Evolutionary conservation across 2,329 filamentous ascomycete genomes (phyloP).

Genomic region (Aspergillus hortae): DNA sequence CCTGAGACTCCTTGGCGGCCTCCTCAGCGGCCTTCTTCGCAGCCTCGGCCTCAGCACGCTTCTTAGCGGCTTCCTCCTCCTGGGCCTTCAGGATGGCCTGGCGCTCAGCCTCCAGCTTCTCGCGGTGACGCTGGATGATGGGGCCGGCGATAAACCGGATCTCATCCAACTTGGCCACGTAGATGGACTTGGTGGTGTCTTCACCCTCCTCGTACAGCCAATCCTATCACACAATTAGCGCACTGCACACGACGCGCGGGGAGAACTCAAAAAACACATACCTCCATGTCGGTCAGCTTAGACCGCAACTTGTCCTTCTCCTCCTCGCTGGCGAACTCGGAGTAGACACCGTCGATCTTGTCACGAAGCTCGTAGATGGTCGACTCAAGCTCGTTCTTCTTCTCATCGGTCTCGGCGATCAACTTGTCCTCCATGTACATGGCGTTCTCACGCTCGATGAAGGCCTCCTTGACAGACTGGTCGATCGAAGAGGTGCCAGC

Average conservation of each 20-base stretch:
- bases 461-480: constrained; percentile 59
- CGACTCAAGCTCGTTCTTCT: constrained; percentile 99
- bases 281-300: constrained; percentile 82
- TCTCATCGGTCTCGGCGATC: constrained; percentile 95
- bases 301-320: constrained; percentile 84
- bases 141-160: constrained; percentile 87
- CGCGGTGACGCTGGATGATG: constrained; percentile 89
- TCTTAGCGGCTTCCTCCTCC: constrained; percentile 63
- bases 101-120: constrained; percentile 86
- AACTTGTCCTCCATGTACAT: constrained; percentile 99
- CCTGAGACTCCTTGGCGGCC: constrained; percentile 40
- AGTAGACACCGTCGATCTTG: constrained; percentile 89
- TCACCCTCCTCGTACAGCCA: constrained; percentile 98
- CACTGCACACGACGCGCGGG: constrained; percentile 3
- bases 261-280: constrained; percentile 47
- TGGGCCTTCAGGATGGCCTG: constrained; percentile 64
- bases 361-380: constrained; percentile 96
- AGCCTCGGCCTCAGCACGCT: constrained; percentile 65
- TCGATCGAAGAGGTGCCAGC: constrained; percentile 80
- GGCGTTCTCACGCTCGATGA: constrained; percentile 74
- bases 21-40: constrained; percentile 64
- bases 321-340: constrained; percentile 83
- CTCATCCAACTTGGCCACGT: constrained; percentile 93
- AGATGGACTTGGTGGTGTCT: constrained; percentile 88
- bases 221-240: constrained; percentile 58